Evolutionary conservation across 192 early-diverging fungal genomes (phyloP).

Genomic region (Coemansia pectinata): DNA sequence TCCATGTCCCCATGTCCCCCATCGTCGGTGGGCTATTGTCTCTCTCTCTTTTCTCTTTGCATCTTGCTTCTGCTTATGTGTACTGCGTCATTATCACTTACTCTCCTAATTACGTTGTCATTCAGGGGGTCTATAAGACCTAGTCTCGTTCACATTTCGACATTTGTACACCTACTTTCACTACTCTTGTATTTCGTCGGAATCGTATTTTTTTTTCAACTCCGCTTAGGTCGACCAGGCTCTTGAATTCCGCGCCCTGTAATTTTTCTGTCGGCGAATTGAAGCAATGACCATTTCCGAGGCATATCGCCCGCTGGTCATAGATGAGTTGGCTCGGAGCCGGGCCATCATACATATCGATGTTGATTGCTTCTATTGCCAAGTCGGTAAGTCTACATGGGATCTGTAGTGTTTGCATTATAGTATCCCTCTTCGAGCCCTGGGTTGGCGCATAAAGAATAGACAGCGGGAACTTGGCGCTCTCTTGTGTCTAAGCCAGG

Average conservation of each 20-base stretch:
- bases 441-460: not conserved
- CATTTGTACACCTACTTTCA: not conserved
- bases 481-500: not conserved
- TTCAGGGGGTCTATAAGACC: not conserved
- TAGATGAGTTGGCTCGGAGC: conserved; percentile 44
- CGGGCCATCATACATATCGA: conserved; percentile 61
- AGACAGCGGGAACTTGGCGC: not conserved
- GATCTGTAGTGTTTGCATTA: not conserved
- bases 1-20: not conserved
- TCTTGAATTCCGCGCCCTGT: not conserved
- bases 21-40: not conserved
- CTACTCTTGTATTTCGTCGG: not conserved
- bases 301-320: conserved; percentile 16
- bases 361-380: conserved; percentile 74
- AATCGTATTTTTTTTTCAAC: conserved; percentile 1
- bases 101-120: not conserved
- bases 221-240: not conserved
- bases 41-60: conserved; percentile 1
- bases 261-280: not conserved
- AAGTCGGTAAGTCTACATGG: conserved; percentile 64
- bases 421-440: not conserved
- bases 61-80: not conserved
- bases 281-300: conserved; percentile 17
- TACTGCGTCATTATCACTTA: not conserved
- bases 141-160: not conserved